These are phyloP conservation scores for Yamadazyma laniorum DNA, from an alignment of 805 yeast genomes.

Conservation along the genomic window DNA sequence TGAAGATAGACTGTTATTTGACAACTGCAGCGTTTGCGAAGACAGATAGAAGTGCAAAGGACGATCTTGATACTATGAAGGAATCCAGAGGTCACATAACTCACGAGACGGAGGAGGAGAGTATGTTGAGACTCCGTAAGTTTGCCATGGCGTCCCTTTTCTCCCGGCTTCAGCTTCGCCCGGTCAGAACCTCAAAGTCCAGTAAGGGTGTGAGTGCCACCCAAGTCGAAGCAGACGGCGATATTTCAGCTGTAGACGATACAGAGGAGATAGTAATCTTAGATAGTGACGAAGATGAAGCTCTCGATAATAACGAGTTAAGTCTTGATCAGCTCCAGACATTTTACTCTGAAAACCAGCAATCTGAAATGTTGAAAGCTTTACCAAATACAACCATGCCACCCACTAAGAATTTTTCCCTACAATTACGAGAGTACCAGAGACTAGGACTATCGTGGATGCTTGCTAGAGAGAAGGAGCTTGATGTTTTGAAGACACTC, in stretches of 20 bases:
- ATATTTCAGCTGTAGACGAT: constrained; percentile 19
- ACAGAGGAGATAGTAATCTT: constrained; percentile 4
- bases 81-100: constrained; percentile 23
- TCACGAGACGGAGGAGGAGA: constrained; percentile 55
- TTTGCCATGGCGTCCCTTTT: constrained; percentile 55
- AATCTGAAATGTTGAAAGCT: constrained; percentile 50
- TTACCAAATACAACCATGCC: constrained; percentile 65
- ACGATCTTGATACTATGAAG: constrained; percentile 14
- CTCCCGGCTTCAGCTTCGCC: constrained; percentile 42
- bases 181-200: constrained; percentile 12
- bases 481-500: constrained; percentile 40
- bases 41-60: constrained; percentile 10
- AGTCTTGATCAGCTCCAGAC: constrained; percentile 71
- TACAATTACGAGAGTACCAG: constrained; percentile 73
- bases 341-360: constrained; percentile 71
- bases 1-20: constrained; percentile 68
- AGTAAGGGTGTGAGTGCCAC: constrained; percentile 7
- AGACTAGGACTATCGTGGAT: constrained; percentile 86
- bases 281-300: constrained; percentile 4
- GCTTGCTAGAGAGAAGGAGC: constrained; percentile 73
- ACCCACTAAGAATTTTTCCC: constrained; percentile 45
- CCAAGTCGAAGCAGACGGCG: constrained; percentile 15
- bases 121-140: constrained; percentile 50
- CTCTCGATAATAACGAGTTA: constrained; percentile 37
- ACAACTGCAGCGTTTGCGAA: constrained; percentile 34